Conservation (phyloP, 2,329 filamentous ascomycete genomes). For the Taxawa tesnikishii region DNA sequence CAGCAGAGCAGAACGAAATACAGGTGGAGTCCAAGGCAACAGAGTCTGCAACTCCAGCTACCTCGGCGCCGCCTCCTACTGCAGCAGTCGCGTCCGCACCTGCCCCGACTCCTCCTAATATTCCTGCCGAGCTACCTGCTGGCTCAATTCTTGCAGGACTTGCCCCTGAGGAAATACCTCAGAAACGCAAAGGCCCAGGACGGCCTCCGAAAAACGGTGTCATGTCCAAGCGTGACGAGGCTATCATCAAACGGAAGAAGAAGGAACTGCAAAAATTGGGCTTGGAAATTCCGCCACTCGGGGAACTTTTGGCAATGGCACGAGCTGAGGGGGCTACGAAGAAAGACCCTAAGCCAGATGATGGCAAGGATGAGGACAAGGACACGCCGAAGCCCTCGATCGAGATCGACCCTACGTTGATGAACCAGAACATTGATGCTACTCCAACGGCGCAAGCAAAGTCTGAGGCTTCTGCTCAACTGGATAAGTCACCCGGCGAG, state of each 20-base stretch:
- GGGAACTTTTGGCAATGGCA: constrained; percentile 19
- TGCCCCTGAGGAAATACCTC: constrained; percentile 28
- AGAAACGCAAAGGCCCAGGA: constrained; percentile 65
- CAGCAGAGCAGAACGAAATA: not conserved
- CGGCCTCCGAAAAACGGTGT: constrained; percentile 71
- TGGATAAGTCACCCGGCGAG: constrained; percentile 4
- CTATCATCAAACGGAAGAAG: constrained; percentile 19
- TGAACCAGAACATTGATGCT: constrained; percentile 5
- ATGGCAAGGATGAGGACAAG: constrained; percentile 7
- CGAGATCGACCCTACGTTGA: constrained; percentile 6
- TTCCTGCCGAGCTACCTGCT: constrained; percentile 9
- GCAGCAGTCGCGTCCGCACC: no score
- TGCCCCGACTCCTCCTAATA: no score
- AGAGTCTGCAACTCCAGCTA: constrained; percentile 4
- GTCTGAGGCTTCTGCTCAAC: not conserved
- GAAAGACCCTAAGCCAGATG: constrained; percentile 6
- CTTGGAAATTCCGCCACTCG: constrained; percentile 15
- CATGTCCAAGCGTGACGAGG: constrained; percentile 62
- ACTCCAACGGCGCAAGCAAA: not conserved
- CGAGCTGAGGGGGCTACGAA: constrained; percentile 14
- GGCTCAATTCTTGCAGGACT: constrained; percentile 19
- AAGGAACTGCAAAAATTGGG: constrained; percentile 22
- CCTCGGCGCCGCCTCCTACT: constrained; percentile 3
- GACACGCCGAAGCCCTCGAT: constrained; percentile 3
- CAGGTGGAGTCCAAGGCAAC: no score